Percentiles rank a stretch among this genome's conserved stretches.
phyloP scores from a whole-genome alignment of 768 basidiomycete genomes.

The Serendipita sp. region DNA sequence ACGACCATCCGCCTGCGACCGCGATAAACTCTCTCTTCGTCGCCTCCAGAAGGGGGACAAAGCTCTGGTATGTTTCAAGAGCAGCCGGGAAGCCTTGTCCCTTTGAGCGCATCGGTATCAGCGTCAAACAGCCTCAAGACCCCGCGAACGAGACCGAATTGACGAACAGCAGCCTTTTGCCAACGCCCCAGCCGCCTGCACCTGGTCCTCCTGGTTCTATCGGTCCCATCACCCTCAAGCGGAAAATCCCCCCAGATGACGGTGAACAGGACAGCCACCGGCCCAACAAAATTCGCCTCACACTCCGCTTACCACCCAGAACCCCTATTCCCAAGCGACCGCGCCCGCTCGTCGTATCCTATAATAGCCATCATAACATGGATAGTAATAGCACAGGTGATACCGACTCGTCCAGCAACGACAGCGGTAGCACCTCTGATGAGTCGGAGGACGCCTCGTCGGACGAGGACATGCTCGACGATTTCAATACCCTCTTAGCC shows the following conservation, averaged over 20 bases:
- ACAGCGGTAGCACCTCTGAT: neutral
- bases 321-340: neutral
- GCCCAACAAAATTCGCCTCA: conserved; percentile 11
- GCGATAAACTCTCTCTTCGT: conserved; percentile 54
- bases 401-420: neutral
- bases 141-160: conserved; percentile 12
- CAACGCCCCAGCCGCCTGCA: conserved; percentile 8
- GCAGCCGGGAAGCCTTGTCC: conserved; percentile 64
- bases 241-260: conserved; percentile 22
- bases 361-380: neutral
- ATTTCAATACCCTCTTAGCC: neutral
- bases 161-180: neutral
- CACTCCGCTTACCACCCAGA: neutral
- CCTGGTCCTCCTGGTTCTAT: conserved; percentile 8
- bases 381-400: neutral
- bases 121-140: conserved; percentile 49
- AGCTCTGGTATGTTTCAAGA: conserved; percentile 66
- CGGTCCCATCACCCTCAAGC: conserved; percentile 8
- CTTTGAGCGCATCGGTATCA: conserved; percentile 56
- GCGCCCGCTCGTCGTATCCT: neutral
- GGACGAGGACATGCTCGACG: conserved; percentile 2
- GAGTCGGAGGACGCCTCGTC: too few relatives aligned
- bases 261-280: conserved; percentile 28
- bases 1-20: conserved; percentile 48
- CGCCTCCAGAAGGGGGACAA: conserved; percentile 62